Evolutionary conservation across 164 flowering plant species (phyloP), one percentile per base, ranked within the genome.

Genomic region (Chimonanthus salicifolius): DNA sequence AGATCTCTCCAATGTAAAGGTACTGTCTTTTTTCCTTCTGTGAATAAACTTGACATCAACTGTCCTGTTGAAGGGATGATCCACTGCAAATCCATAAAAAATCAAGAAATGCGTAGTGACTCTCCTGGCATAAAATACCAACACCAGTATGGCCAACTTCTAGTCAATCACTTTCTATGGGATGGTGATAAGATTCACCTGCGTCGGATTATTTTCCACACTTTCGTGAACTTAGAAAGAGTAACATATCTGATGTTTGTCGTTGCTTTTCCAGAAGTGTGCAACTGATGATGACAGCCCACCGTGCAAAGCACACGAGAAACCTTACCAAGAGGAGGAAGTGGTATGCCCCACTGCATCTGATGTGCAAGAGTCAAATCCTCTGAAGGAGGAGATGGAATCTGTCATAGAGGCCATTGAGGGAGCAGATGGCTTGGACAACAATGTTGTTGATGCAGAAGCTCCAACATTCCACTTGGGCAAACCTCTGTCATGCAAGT

Each of bases 1-100:
- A 6, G 93, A 90, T 77, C 82, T 90, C 58, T 83, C 83, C 68
- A 69, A 83, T 74, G 97, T 92, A 2, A 85, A 92, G 97, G 97
- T 88, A 76, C 68, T 51, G 47, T n/a, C 65, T 45, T 69, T 21
- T 20, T 5, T 16, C 58, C 46, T 49, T 60, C 58, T 48, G 10
- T 2, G 16, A 66, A 44, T 66, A 13, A 11, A 66, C 16, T 5
- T 6, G 16, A 54, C 16, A n/a, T 4, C 60, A 11, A 10, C 60
- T 54, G 60, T 54, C 60, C 16, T 54, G 16, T 54, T 3, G n/a
- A 54, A 54, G 60, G 60, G 60, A 54, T 54, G 60, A 54, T 54
- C 60, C 60, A 54, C 60, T 10, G 16, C 11, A 54, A 54, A 54
- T n/a, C 11, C 16, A 54, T 54, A n/a, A 54, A 54, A 54, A 33